Evolutionary conservation across 768 basidiomycete species (phyloP).

Genomic region (Pisolithus orientalis): DNA sequence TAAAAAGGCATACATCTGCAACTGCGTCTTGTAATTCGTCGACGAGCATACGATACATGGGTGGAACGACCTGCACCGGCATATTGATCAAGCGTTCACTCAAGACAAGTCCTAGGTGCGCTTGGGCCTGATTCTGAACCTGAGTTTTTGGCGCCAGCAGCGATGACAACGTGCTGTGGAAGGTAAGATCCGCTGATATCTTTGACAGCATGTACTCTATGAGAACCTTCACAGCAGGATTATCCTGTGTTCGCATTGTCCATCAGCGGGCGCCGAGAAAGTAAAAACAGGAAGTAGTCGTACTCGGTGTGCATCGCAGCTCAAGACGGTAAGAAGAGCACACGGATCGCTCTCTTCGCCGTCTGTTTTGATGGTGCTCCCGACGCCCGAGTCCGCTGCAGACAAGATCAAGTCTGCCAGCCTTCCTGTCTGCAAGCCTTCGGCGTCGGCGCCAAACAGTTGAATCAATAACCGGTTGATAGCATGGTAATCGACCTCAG

Average conservation of each 20-base stretch:
- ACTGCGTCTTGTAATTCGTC: slow-evolving; percentile 77
- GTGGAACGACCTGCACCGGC: slow-evolving; percentile 88
- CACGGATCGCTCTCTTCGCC: slow-evolving; percentile 60
- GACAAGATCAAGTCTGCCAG: slow-evolving; percentile 75
- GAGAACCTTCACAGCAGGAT: slow-evolving; percentile 65
- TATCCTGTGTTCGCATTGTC: slow-evolving; percentile 39
- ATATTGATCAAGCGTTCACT: slow-evolving; percentile 91
- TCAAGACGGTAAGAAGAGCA: slow-evolving; percentile 79
- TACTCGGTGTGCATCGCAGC: slow-evolving; percentile 66
- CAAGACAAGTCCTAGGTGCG: slow-evolving; percentile 76
- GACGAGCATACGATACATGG: slow-evolving; percentile 84
- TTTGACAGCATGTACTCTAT: slow-evolving; percentile 65
- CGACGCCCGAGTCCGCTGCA: slow-evolving; percentile 73
- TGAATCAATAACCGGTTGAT: slow-evolving; percentile 68
- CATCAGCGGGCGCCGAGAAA: neutral
- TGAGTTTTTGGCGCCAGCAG: slow-evolving; percentile 40
- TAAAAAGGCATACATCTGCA: slow-evolving; percentile 47
- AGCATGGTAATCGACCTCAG: slow-evolving; percentile 79
- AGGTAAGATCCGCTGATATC: slow-evolving; percentile 39
- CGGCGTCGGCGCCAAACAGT: slow-evolving; percentile 69
- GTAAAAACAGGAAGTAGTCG: slow-evolving; percentile 8
- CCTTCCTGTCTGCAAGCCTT: slow-evolving; percentile 60
- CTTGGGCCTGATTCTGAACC: slow-evolving; percentile 16
- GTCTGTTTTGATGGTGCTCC: slow-evolving; percentile 90
- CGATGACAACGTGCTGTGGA: slow-evolving; percentile 48